These are phyloP conservation scores for sorghum (Sorghum bicolor) DNA, from an alignment of 176 grass and related monocot genomes.

Conservation along the genomic window Sorghum_bicolor_NCBIv3 NC_012879.2:60475501-60476000, in stretches of 20 bases:
- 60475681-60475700: background rate
- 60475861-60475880: background rate
- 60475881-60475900: too few species aligned
- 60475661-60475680: background rate
- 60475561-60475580: too few species aligned
- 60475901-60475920: too few species aligned
- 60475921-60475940: too few species aligned
- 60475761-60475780: background rate
- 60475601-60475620: background rate
- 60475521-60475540: too few species aligned
- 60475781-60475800: background rate
- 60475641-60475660: constrained; percentile 13
- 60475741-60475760: constrained; percentile 21
- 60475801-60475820: background rate
- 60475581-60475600: too few species aligned
- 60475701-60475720: constrained; percentile 1
- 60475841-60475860: constrained; percentile 17
- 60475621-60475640: constrained; percentile 20
- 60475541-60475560: too few species aligned
- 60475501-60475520: too few species aligned
- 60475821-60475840: constrained; percentile 38
- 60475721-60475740: constrained; percentile 30
- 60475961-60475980: too few species aligned
- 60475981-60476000: too few species aligned
- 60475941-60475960: too few species aligned